These are phyloP conservation scores for Caryopteris hybrid DNA, from an alignment of 305 asterid genomes.

Conservation along the genomic window DNA sequence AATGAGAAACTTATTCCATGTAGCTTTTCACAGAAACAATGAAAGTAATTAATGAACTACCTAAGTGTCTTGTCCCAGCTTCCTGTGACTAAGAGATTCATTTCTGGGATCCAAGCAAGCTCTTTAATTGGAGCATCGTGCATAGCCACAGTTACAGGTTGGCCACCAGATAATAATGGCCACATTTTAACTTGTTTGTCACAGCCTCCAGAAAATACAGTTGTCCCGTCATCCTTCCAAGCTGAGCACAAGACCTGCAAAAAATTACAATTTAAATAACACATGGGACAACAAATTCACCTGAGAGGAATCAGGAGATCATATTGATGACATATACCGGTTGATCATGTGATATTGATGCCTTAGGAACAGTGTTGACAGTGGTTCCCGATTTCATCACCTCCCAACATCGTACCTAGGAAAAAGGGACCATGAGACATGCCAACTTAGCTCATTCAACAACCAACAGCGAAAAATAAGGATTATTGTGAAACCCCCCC, in stretches of 20 bases:
- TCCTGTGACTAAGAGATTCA: conserved; percentile 80
- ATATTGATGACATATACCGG: conserved; percentile 29
- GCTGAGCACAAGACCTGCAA: conserved; percentile 82
- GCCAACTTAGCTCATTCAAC: conserved; percentile 5
- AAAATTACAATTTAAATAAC: conserved; percentile 11
- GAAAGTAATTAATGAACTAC: conserved; percentile 29
- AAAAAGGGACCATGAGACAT: conserved; percentile 4
- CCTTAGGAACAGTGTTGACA: conserved; percentile 44
- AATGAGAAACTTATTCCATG: neutral
- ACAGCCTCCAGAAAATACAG: conserved; percentile 95
- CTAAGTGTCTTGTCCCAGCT: conserved; percentile 93
- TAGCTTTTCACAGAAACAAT: conserved; percentile 3
- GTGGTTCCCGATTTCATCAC: conserved; percentile 32
- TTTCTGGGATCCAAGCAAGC: conserved; percentile 88
- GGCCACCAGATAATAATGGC: conserved; percentile 78
- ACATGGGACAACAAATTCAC: conserved; percentile 9
- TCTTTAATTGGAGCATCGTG: conserved; percentile 88
- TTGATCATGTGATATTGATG: conserved; percentile 46
- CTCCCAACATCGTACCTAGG: conserved; percentile 61
- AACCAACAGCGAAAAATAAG: neutral
- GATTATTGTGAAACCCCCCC: neutral
- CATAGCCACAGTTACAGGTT: conserved; percentile 79
- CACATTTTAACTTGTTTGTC: conserved; percentile 98
- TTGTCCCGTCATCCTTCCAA: conserved; percentile 98
- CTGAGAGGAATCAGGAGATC: neutral